Percentiles rank a stretch among this genome's conserved stretches.
phyloP scores from a whole-genome alignment of 164 flowering plant species.

The Echeveria elegans region DNA sequence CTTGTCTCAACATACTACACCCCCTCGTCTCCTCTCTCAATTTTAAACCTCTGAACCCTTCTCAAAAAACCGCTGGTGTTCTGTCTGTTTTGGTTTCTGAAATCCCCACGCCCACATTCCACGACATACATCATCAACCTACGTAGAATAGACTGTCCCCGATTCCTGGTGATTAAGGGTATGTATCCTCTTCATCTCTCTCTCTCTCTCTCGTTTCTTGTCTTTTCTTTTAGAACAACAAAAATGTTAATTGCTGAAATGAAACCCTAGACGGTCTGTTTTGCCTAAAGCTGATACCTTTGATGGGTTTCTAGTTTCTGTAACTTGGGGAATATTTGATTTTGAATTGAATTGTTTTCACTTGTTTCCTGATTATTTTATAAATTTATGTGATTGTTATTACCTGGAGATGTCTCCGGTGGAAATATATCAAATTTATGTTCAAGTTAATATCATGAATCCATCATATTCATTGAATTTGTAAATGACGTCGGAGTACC shows the following conservation, averaged over 20 bases:
- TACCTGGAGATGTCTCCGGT: too few relatives aligned
- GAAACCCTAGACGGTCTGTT: not conserved
- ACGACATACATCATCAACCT: not conserved
- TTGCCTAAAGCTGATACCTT: not conserved
- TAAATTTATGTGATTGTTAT: not conserved
- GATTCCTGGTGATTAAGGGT: conserved; percentile 3
- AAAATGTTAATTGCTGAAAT: not conserved
- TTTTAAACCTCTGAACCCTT: conserved; percentile 1
- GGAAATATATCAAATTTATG: too few relatives aligned
- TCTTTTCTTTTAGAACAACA: not conserved
- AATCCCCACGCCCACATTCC: not conserved
- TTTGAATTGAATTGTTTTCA: not conserved
- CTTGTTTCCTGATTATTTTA: not conserved
- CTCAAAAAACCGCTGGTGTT: not conserved
- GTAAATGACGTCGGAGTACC: too few relatives aligned
- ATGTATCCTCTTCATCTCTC: not conserved
- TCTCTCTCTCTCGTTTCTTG: too few relatives aligned
- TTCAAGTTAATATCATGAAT: too few relatives aligned
- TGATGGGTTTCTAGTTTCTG: not conserved
- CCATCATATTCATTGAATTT: too few relatives aligned
- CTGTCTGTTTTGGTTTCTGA: not conserved
- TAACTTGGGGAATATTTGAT: not conserved
- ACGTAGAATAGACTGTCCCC: not conserved
- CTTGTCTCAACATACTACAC: not conserved
- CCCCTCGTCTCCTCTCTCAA: not conserved